phyloP scores from a whole-genome alignment of 306 rosid genomes.

The Astragalus glycyphyllos region DNA sequence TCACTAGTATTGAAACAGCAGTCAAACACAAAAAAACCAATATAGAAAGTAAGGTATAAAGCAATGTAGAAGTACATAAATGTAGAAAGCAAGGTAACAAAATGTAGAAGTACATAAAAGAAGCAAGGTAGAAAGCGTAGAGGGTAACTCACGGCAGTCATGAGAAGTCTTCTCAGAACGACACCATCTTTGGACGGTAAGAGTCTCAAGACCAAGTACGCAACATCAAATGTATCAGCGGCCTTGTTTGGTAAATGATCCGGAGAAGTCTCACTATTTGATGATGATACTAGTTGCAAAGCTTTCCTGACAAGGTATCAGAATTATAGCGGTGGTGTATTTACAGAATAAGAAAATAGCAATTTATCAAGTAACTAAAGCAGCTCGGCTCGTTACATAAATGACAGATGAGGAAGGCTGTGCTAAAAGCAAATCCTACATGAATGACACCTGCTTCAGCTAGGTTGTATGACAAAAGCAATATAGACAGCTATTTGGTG shows the following conservation, averaged over 20 bases:
- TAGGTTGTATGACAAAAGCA: no score
- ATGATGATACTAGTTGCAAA: constrained; percentile 56
- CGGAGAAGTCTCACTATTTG: constrained; percentile 52
- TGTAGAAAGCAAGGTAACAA: constrained; percentile 14
- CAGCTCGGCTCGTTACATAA: constrained; percentile 27
- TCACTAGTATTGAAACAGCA: constrained; percentile 14
- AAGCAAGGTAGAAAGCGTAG: constrained; percentile 6
- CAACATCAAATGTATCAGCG: constrained; percentile 57
- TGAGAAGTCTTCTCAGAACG: constrained; percentile 89
- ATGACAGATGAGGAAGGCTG: no score
- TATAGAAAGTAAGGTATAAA: constrained; percentile 4
- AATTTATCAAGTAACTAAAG: constrained; percentile 36
- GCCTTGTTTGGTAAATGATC: constrained; percentile 48
- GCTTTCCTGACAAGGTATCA: constrained; percentile 71
- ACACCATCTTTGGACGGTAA: constrained; percentile 84
- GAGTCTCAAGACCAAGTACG: constrained; percentile 73
- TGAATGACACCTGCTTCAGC: no score
- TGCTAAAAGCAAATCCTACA: no score
- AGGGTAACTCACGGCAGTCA: constrained; percentile 85
- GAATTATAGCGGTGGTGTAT: constrained; percentile 31
- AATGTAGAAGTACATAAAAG: constrained; percentile 29
- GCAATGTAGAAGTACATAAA: constrained; percentile 28
- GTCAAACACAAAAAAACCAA: background rate
- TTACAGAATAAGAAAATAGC: background rate
- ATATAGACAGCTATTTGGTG: no score